These are phyloP conservation scores for Acanthamoeba lenticulata DNA, from an alignment of 208 protist species.

Conservation along the genomic window DNA sequence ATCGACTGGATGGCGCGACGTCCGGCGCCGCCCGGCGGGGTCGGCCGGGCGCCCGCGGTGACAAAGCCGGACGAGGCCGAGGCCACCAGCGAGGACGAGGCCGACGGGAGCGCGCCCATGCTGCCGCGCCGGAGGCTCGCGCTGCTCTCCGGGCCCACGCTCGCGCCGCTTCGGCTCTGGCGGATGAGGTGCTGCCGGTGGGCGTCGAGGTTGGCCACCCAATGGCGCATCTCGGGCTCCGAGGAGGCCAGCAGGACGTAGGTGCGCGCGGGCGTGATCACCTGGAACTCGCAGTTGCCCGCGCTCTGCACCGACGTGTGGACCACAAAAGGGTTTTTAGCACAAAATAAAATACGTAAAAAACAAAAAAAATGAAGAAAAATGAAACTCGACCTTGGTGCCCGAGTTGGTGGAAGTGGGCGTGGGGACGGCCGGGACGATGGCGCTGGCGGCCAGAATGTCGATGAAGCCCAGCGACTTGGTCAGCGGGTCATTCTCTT, in stretches of 20 bases:
- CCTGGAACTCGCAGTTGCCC: conserved; percentile 36
- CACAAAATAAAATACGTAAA: background rate
- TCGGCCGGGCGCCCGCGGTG: background rate
- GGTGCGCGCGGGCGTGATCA: conserved; percentile 1
- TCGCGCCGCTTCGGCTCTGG: background rate
- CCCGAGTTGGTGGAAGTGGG: background rate
- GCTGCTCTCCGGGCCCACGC: background rate
- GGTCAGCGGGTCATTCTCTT: background rate
- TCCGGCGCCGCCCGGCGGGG: background rate
- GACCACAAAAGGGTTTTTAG: background rate
- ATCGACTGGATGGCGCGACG: background rate
- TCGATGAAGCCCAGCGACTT: conserved; percentile 43
- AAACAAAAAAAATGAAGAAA: background rate
- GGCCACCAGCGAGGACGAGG: background rate
- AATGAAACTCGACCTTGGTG: background rate
- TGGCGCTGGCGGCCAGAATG: conserved; percentile 25
- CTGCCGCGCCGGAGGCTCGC: background rate
- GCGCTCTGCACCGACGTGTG: background rate
- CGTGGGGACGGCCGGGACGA: background rate
- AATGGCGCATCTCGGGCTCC: conserved; percentile 20
- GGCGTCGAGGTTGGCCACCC: conserved; percentile 1
- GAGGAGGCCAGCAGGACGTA: background rate
- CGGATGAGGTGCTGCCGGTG: conserved; percentile 6
- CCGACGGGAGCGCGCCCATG: background rate
- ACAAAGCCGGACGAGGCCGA: background rate